Percentiles rank a stretch among this genome's conserved stretches.
These are phyloP conservation scores for Meredithiella fracta DNA, from an alignment of 2,329 filamentous ascomycete genomes.

Conservation along the genomic window DNA sequence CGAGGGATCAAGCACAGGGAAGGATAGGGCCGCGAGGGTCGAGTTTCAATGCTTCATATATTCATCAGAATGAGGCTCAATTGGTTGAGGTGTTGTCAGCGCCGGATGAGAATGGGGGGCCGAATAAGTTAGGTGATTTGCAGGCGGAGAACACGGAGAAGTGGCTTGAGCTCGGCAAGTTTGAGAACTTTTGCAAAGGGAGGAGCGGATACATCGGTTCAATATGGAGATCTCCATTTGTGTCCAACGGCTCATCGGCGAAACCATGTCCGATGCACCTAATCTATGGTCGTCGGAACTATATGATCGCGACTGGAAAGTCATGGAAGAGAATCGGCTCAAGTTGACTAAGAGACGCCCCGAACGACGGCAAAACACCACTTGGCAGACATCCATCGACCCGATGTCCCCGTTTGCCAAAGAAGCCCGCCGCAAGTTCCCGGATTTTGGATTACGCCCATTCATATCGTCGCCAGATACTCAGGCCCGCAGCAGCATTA, in stretches of 20 bases:
- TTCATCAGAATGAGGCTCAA: constrained; percentile 69
- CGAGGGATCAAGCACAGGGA: constrained; percentile 23
- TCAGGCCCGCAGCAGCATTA: background rate
- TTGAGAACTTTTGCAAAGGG: constrained; percentile 87
- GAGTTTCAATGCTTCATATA: constrained; percentile 40
- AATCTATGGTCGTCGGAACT: constrained; percentile 87
- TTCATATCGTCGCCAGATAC: background rate
- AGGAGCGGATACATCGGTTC: constrained; percentile 88
- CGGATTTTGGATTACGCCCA: background rate
- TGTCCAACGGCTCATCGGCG: constrained; percentile 69
- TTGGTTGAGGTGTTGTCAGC: constrained; percentile 78
- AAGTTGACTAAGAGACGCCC: background rate
- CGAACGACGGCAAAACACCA: constrained; percentile 13
- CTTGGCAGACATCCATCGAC: constrained; percentile 30
- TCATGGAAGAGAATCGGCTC: constrained; percentile 31
- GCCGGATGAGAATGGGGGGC: constrained; percentile 66
- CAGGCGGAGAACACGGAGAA: constrained; percentile 70
- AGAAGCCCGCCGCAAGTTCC: background rate
- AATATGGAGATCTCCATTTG: constrained; percentile 79
- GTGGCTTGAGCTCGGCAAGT: constrained; percentile 66
- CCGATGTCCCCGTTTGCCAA: constrained; percentile 20
- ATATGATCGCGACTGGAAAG: constrained; percentile 58
- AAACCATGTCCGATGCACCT: constrained; percentile 67
- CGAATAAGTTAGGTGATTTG: constrained; percentile 91
- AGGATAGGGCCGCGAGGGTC: constrained; percentile 23